phyloP scores from a whole-genome alignment of 305 asterid genomes.

The Fraxinus xanthoxyloides region DNA sequence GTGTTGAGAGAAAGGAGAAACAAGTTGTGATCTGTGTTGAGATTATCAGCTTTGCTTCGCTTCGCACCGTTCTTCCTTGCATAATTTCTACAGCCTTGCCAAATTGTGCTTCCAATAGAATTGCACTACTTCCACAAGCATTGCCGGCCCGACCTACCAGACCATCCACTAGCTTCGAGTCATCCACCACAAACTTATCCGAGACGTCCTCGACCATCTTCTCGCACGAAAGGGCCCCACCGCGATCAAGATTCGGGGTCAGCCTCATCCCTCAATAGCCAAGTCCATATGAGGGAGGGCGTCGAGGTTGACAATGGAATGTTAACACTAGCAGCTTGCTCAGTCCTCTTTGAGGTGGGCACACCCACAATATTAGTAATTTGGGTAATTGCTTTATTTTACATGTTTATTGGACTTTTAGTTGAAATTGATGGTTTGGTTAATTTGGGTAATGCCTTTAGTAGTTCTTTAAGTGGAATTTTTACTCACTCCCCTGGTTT shows the following conservation, averaged over 20 bases:
- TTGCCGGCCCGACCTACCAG: conserved; percentile 82
- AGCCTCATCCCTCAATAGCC: conserved; percentile 93
- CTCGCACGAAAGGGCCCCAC: conserved; percentile 83
- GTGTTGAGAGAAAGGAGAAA: too few species aligned
- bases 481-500: too few species aligned
- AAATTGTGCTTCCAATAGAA: conserved; percentile 87
- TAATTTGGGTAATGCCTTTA: too few species aligned
- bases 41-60: background rate
- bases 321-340: conserved; percentile 68
- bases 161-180: conserved; percentile 70
- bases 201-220: conserved; percentile 95
- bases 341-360: conserved; percentile 87
- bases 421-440: too few species aligned
- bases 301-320: conserved; percentile 73
- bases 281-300: conserved; percentile 73
- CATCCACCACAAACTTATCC: conserved; percentile 79
- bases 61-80: conserved; percentile 70
- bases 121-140: conserved; percentile 94
- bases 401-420: too few species aligned
- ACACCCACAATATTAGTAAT: conserved; percentile 70
- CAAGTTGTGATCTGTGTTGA: too few species aligned
- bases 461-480: too few species aligned
- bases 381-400: too few species aligned
- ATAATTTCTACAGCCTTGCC: conserved; percentile 61
- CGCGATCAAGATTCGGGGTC: conserved; percentile 82